A percentile compares a stretch with the other conserved stretches of the same genome.
phyloP scores from a whole-genome alignment of 768 basidiomycete genomes.

The Scleroderma citrinum region DNA sequence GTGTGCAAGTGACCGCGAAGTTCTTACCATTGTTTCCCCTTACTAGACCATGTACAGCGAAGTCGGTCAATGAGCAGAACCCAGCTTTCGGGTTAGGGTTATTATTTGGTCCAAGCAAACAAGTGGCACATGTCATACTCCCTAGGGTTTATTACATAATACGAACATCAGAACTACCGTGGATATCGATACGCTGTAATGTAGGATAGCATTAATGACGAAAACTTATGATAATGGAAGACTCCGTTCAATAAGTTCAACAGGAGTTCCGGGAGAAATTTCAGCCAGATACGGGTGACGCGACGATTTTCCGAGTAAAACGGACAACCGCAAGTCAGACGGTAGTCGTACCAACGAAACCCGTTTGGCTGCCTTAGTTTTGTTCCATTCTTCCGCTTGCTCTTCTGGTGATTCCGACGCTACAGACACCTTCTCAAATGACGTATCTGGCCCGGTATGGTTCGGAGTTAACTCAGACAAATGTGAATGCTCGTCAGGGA shows the following conservation, averaged over 20 bases:
- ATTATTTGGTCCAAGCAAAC: conserved; percentile 14
- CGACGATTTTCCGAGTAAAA: conserved; percentile 14
- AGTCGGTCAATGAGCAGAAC: conserved; percentile 12
- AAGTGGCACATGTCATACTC: conserved; percentile 8
- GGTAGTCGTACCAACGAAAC: conserved; percentile 78
- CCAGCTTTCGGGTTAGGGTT: conserved; percentile 31
- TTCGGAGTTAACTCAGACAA: conserved; percentile 15
- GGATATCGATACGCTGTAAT: conserved; percentile 1
- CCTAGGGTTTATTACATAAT: no score
- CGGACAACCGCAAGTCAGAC: conserved; percentile 37
- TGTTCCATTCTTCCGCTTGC: conserved; percentile 85
- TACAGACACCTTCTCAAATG: conserved; percentile 44
- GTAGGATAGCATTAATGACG: neutral
- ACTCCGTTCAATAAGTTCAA: conserved; percentile 1
- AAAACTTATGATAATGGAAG: neutral
- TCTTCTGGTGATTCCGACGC: conserved; percentile 48
- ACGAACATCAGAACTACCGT: neutral
- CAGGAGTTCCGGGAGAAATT: conserved; percentile 4
- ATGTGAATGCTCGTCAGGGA: conserved; percentile 21
- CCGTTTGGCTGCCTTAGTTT: conserved; percentile 77
- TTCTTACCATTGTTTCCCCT: conserved; percentile 18
- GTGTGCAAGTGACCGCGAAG: neutral
- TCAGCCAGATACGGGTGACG: conserved; percentile 1
- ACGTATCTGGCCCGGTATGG: conserved; percentile 15
- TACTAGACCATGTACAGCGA: neutral